phyloP scores from a whole-genome alignment of 768 basidiomycete species.

The Leccinum longicurvipes region DNA sequence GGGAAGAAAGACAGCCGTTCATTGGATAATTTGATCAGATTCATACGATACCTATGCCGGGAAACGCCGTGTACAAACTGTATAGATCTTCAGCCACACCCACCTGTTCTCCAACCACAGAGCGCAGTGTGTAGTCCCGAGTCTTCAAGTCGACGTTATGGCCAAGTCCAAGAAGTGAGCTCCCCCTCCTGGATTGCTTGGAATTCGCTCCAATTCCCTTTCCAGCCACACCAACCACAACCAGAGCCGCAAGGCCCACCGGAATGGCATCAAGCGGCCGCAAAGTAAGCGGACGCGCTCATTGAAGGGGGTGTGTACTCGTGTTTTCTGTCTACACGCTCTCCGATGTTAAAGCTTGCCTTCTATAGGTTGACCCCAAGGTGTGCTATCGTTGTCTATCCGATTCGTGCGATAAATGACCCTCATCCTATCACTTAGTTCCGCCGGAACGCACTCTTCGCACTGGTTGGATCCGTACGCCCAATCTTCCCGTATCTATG shows the following conservation, averaged over 20 bases:
- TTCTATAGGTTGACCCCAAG: constrained; percentile 72
- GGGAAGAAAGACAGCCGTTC: too few relatives aligned
- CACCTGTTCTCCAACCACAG: background rate
- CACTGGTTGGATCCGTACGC: constrained; percentile 73
- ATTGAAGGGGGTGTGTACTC: constrained; percentile 80
- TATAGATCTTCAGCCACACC: constrained; percentile 36
- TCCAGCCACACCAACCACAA: constrained; percentile 90
- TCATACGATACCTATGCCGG: constrained; percentile 7
- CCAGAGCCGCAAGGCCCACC: constrained; percentile 95
- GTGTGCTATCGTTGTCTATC: constrained; percentile 35
- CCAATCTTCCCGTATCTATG: background rate
- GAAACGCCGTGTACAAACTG: constrained; percentile 22
- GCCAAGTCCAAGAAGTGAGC: constrained; percentile 97
- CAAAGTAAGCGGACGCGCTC: constrained; percentile 71
- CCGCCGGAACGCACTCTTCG: constrained; percentile 77
- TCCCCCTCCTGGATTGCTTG: constrained; percentile 1
- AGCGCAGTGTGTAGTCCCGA: background rate
- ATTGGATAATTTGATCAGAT: background rate
- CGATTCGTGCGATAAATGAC: background rate
- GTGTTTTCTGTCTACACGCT: background rate
- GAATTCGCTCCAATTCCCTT: constrained; percentile 12
- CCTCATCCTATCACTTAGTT: constrained; percentile 46
- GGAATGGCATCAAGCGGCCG: constrained; percentile 93
- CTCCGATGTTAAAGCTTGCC: constrained; percentile 1
- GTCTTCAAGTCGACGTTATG: constrained; percentile 48